phyloP scores from a whole-genome alignment of 164 flowering plant species.

The Magnolia sinica region DNA sequence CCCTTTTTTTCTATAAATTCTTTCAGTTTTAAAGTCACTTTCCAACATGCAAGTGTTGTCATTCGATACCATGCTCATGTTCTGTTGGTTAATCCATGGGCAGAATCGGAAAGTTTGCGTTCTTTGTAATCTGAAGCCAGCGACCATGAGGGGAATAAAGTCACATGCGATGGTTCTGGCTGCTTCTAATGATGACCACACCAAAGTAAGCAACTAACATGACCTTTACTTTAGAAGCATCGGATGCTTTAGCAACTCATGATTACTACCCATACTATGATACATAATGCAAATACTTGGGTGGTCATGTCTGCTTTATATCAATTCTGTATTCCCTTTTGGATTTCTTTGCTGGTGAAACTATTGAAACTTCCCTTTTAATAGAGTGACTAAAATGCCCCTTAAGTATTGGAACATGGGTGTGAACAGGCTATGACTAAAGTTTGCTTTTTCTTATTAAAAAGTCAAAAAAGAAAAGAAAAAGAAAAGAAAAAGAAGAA shows the following conservation, averaged over 20 bases:
- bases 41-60: not conserved
- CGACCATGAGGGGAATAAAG: conserved; percentile 81
- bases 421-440: not conserved
- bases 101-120: conserved; percentile 93
- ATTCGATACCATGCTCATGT: not conserved
- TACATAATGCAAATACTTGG: not conserved
- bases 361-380: not conserved
- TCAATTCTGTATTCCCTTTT: not conserved
- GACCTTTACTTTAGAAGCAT: not conserved
- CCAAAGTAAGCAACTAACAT: conserved; percentile 29
- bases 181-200: conserved; percentile 61
- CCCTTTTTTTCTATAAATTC: not conserved
- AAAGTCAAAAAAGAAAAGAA: not conserved
- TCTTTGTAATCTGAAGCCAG: conserved; percentile 94
- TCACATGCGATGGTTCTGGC: conserved; percentile 97
- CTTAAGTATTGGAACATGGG: not conserved
- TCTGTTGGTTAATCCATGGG: conserved; percentile 8
- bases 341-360: not conserved
- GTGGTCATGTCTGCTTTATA: not conserved
- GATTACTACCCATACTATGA: not conserved
- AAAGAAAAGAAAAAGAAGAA: not conserved
- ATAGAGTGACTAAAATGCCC: not conserved
- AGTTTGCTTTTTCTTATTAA: not conserved
- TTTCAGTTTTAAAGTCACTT: not conserved
- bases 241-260: not conserved